Evolutionary conservation across 1,284 basidiomycete species (phyloP), one percentile per base, ranked within the genome.

Genomic region (Veloboletus limbatus): DNA sequence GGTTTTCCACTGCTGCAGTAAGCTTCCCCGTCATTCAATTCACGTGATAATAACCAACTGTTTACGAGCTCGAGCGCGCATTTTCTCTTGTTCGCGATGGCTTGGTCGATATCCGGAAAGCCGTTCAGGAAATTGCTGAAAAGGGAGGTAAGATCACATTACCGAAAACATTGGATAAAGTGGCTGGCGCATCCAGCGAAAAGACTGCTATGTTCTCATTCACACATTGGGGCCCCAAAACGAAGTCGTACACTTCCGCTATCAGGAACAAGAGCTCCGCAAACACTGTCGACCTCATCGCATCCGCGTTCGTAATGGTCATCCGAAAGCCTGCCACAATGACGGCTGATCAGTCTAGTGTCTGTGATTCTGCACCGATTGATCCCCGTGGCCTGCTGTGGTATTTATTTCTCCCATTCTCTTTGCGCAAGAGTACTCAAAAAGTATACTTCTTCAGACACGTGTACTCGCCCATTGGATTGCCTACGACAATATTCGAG

Each of bases 91-190:
- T 55, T 41, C 8, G 2, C 10, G 47, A 55, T 21, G 45, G 39
- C 0, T 3, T 35, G 14, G 53, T 56, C 24, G 37, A 50, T n/a
- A 2, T 56, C 3, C 28, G 26, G 26, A 21, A 44, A 14, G 40
- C 43, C 9, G 32, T 55, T 18, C 40, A 49, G 33, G 41, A 45
- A 9, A 54, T 52, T 43, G 40, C 20, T 1, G 37, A 51, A 8
- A 46, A 45, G 27, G 44, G 46, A 14, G 33, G 43, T 6, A 55
- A 55, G 35, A 36, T 53, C 35, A 56, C 10, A 2, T 26, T 55
- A 20, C 47, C 32, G 2, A 55, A 50, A 32, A 48, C 37, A 0
- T 37, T 55, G 33, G 55, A 55, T 33, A 49, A 49, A 30, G 47
- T 13, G 0, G 53, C 50, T 2, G 43, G 43, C 51, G 40, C n/a